Base-by-base conservation (phyloP, 2,329 filamentous ascomycete species). In the Chrysoporthe cubensis region DNA sequence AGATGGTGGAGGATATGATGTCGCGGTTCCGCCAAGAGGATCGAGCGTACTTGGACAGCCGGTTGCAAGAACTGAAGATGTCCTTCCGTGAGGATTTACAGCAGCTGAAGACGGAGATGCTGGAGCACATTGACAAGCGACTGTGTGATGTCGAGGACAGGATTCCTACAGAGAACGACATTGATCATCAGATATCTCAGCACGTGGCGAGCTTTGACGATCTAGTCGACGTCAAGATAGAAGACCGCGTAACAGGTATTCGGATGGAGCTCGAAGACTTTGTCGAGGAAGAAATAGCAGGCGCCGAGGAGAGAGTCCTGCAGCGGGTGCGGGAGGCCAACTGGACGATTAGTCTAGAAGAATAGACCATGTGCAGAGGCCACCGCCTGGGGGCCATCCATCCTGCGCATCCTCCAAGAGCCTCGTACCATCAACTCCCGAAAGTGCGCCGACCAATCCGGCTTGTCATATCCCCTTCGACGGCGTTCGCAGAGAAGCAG, bases 221-320 rank as follows among this genome's bases (percentile, higher is more conserved):
- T 21, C 21, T 48, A 54, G 50, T 65, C 7, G 63, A 59, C 18
- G 44, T 65, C 44, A 65, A 60, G 63, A 58, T 65, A 40, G 56
- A 65, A n/a, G 63, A 59, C 18, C 56, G 54, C 14, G 56, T 65
- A 18, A 58, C 43, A 21, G 32, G 56, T 16, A 48, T 65, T 4
- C 68, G 68, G 68, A 56, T 67, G 44, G 66, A 69, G 46, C n/a
- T 59, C 2, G 66, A 67, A 16, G 62, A 64, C 2, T 65, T 64
- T 13, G 63, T 63, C 21, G 65, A 66, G 0, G 43, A 48, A 4
- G 40, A 65, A 34, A 32, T 65, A 40, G 63, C 42, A 9, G 32
- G 34, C 11, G 56, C 43, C 14, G 54, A 65, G 9, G 56, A 65
- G 21, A 59, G 54, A 37, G 63, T 65, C 16, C 8, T 60, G 44